These are phyloP conservation scores for Trichoderma orchidacearum DNA, from an alignment of 495 filamentous ascomycete genomes.

Conservation along the genomic window DNA sequence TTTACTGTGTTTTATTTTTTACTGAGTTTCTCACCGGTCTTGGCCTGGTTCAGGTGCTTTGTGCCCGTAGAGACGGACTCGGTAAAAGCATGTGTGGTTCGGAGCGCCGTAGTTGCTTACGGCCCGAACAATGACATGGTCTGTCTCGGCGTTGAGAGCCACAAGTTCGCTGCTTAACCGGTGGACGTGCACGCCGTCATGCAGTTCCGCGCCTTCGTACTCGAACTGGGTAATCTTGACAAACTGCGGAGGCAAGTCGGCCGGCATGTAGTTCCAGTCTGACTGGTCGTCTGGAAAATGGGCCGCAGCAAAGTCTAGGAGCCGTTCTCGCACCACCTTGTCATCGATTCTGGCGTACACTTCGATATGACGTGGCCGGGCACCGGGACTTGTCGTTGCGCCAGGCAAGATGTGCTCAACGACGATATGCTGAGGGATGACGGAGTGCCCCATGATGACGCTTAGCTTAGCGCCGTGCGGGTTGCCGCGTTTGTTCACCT, in stretches of 20 bases:
- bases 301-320: constrained; percentile 15
- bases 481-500: constrained; percentile 8
- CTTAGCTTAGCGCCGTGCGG: constrained; percentile 24
- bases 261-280: constrained; percentile 4
- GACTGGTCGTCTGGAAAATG: constrained; percentile 12
- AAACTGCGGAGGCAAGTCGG: constrained; percentile 16
- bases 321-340: constrained; percentile 10
- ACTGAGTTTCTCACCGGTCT: neutral
- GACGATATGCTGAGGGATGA: constrained; percentile 42
- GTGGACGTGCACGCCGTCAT: constrained; percentile 36
- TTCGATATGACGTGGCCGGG: constrained; percentile 47
- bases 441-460: constrained; percentile 26
- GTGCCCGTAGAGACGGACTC: constrained; percentile 41
- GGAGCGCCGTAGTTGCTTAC: constrained; percentile 36
- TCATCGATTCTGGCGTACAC: constrained; percentile 38
- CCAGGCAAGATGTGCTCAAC: constrained; percentile 47
- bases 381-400: constrained; percentile 36
- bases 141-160: constrained; percentile 18
- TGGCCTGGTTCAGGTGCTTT: neutral
- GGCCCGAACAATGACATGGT: constrained; percentile 34
- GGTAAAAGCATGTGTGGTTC: constrained; percentile 50
- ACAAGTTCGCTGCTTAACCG: constrained; percentile 26
- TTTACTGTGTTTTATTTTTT: neutral
- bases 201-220: constrained; percentile 30
- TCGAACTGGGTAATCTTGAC: constrained; percentile 38